Percentiles rank a stretch among this genome's conserved stretches.
Conservation (phyloP, 176 grass and related monocot species). For the Carex pumila region DNA sequence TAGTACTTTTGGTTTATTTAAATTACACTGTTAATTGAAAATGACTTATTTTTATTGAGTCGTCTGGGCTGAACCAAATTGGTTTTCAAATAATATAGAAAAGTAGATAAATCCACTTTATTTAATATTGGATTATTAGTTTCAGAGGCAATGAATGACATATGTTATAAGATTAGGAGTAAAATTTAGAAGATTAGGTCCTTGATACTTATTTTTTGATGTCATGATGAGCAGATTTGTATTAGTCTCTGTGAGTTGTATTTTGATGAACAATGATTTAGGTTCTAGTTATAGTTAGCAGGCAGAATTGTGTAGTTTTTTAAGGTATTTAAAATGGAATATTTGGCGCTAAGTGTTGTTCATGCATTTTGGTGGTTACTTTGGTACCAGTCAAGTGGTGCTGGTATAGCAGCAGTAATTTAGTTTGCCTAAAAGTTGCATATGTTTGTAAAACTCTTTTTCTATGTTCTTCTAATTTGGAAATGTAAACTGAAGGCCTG, state of each 20-base stretch:
- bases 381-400: not conserved
- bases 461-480: not conserved
- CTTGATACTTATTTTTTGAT: not conserved
- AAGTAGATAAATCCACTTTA: not conserved
- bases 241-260: not conserved
- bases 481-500: not conserved
- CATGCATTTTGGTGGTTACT: not conserved
- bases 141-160: not conserved
- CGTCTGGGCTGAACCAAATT: not conserved
- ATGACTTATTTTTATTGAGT: not conserved
- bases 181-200: not conserved
- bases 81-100: conserved; percentile 3
- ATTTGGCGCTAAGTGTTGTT: not conserved
- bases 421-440: not conserved
- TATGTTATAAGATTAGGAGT: not conserved
- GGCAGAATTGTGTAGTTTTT: not conserved
- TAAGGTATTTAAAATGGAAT: not conserved
- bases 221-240: not conserved
- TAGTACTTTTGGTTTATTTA: not conserved
- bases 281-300: not conserved
- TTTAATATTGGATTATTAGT: not conserved
- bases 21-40: not conserved
- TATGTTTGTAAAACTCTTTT: not conserved
- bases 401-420: not conserved
- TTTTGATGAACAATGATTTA: not conserved